A percentile compares a stretch with the other conserved stretches of the same genome.
These are phyloP conservation scores for Zasmidium cellare DNA, from an alignment of 2,329 filamentous ascomycete species.

Conservation along the genomic window DNA sequence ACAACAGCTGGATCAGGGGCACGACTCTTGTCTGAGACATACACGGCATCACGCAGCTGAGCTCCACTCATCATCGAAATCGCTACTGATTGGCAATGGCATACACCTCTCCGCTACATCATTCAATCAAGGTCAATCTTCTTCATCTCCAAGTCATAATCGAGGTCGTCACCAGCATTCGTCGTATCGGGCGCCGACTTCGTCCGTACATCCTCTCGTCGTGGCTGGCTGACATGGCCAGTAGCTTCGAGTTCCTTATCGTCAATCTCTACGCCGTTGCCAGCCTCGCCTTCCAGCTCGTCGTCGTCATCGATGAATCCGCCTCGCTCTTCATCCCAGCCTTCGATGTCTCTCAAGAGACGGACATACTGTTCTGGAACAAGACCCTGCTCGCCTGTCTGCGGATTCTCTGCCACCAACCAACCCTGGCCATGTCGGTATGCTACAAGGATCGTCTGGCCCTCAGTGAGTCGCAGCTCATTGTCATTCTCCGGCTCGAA, in stretches of 20 bases:
- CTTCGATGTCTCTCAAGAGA: conserved; percentile 87
- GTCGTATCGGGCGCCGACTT: background rate
- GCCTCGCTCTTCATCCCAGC: conserved; percentile 78
- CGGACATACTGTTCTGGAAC: conserved; percentile 97
- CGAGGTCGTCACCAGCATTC: background rate
- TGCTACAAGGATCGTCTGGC: conserved; percentile 93
- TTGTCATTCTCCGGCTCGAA: conserved; percentile 96
- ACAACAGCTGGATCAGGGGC: too few relatives aligned
- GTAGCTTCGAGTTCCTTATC: conserved; percentile 15
- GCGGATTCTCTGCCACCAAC: conserved; percentile 94
- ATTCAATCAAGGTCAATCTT: background rate
- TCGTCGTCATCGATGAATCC: conserved; percentile 58
- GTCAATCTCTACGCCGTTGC: conserved; percentile 3
- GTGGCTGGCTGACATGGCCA: background rate
- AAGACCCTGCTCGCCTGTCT: conserved; percentile 87
- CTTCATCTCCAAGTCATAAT: background rate
- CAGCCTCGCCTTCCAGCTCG: conserved; percentile 6
- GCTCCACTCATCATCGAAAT: background rate
- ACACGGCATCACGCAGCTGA: background rate
- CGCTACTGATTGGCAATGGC: background rate
- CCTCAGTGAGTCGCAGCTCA: conserved; percentile 86
- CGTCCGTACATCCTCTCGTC: background rate
- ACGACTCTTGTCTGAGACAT: too few relatives aligned
- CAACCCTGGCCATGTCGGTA: conserved; percentile 96
- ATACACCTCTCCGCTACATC: background rate